Base-by-base conservation (phyloP, 805 yeast species). In the Teunomyces cretensis region DNA sequence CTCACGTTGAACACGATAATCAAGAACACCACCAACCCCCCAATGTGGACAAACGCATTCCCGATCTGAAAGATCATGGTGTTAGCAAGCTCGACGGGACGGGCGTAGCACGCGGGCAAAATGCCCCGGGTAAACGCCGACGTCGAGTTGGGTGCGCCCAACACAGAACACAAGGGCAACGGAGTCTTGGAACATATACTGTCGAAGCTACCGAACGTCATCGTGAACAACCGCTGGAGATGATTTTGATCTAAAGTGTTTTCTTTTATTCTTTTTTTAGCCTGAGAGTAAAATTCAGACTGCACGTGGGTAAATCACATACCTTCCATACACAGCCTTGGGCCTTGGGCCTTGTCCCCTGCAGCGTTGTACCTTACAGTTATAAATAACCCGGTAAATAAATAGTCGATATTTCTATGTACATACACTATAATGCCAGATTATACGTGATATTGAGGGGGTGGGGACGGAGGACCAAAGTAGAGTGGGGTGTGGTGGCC, bases 51-150 rank as follows among this genome's bases (percentile, higher is more conserved):
- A 60, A 92, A 86, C 6, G 96, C 89, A 50, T 84, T 86, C 24
- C 97, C 97, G 11, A 88, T 74, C 61, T 88, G 88, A 68, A 90
- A 92, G 15, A 92, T 88, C 69, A 88, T 76, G 1, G 98, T 92
- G 67, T 92, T 92, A 42, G 97, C 96, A 33, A 92, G 60, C 53
- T 85, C 90, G 16, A 92, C 88, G 6, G 92, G 78, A 57, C 97
- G 72, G 0, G 97, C 84, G 54, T 88, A 92, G 67, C 98, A 92
- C 32, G 65, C 62, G 3, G 97, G 83, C 24, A 88, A 60, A 22
- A 91, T 72, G 1, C 97, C 96, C 5, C 73, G 64, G 26, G 73
- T 64, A 44, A 77, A 60, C 26, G 47, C 60, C 19, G 48, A 48
- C 39, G 54, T 66, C 53, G 53, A 49, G 42, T 64, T 62, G 9